Percentiles rank a stretch among this genome's conserved stretches.
These are phyloP conservation scores for Venturia nashicola DNA, from an alignment of 2,329 filamentous ascomycete species.

Conservation along the genomic window DNA sequence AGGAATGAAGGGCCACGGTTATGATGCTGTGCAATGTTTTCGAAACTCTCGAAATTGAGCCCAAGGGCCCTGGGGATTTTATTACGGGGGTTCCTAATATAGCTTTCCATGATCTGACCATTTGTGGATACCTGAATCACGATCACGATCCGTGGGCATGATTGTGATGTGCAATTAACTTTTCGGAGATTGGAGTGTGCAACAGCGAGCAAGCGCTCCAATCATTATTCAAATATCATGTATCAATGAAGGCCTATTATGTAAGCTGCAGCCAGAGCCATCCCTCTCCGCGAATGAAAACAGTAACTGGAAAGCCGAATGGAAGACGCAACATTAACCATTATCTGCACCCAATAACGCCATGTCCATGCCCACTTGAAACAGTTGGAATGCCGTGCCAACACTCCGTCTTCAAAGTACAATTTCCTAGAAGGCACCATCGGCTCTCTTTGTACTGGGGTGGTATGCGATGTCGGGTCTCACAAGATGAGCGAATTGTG, in stretches of 20 bases:
- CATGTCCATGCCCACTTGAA: not conserved
- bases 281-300: not conserved
- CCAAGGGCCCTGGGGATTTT: not conserved
- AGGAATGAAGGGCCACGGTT: not conserved
- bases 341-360: not conserved
- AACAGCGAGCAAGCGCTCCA: no score
- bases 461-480: constrained; percentile 34
- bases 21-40: not conserved
- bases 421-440: constrained; percentile 5
- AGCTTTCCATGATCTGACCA: not conserved
- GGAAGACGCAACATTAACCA: not conserved
- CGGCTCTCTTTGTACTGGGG: constrained; percentile 6
- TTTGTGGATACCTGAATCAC: not conserved
- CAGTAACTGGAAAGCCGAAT: not conserved
- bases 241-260: not conserved
- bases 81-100: not conserved
- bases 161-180: not conserved
- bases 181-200: no score
- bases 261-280: not conserved
- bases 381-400: constrained; percentile 2
- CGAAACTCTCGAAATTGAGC: not conserved
- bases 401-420: not conserved
- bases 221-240: not conserved
- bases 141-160: not conserved
- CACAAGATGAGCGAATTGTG: constrained; percentile 41